A percentile compares a stretch with the other conserved stretches of the same genome.
phyloP scores from a whole-genome alignment of 495 filamentous ascomycete genomes.

The Chaetomium cochliodes region DNA sequence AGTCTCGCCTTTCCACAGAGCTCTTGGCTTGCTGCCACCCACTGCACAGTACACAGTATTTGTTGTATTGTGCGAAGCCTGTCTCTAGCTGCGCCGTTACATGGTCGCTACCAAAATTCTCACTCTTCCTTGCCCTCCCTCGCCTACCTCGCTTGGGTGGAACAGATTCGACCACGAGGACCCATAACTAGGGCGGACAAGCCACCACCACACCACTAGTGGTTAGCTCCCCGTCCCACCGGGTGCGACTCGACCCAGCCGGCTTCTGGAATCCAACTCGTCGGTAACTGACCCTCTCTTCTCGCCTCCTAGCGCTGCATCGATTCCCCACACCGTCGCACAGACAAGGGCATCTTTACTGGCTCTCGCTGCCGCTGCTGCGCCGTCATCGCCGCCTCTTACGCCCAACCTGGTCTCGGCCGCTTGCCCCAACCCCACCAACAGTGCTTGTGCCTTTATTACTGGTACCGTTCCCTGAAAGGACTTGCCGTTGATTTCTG shows the following conservation, averaged over 20 bases:
- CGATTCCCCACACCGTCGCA: conserved; percentile 29
- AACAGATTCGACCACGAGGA: not conserved
- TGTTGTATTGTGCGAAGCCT: no score
- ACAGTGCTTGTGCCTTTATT: not conserved
- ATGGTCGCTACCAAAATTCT: not conserved
- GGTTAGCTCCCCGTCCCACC: conserved; percentile 12
- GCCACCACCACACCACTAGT: conserved; percentile 5
- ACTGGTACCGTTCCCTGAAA: not conserved
- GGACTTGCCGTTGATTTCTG: not conserved
- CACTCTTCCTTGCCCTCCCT: not conserved
- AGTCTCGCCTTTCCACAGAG: no score
- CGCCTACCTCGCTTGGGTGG: no score
- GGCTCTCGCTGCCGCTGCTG: conserved; percentile 1
- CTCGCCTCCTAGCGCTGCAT: conserved; percentile 22
- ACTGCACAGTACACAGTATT: no score
- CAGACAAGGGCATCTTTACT: conserved; percentile 24
- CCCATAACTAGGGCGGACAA: not conserved
- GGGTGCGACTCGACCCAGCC: conserved; percentile 19
- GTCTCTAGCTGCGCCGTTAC: not conserved
- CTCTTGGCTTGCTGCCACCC: no score
- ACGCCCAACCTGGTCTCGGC: conserved; percentile 8
- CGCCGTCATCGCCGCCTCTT: not conserved
- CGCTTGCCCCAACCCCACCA: not conserved
- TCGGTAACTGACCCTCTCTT: conserved; percentile 22
- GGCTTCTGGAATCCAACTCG: conserved; percentile 32